Evolutionary conservation across 148 eudicot species (phyloP).

Genomic region (Chenopodium album): DNA sequence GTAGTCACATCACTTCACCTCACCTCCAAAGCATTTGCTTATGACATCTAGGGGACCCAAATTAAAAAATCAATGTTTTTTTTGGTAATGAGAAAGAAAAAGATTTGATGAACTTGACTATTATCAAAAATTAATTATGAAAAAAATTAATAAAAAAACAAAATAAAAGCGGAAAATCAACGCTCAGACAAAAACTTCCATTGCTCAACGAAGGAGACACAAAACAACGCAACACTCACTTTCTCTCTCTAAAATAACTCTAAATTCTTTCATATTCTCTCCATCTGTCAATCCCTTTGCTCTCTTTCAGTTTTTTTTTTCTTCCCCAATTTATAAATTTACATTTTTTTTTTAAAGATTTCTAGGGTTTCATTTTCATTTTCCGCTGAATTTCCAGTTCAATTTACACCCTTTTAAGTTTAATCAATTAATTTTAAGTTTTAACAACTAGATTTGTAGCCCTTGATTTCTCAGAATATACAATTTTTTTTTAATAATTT

Average conservation of each 20-base stretch:
- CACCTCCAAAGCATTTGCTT: too few species aligned
- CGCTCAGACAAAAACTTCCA: conserved; percentile 26
- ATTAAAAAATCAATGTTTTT: not conserved
- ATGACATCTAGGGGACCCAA: too few species aligned
- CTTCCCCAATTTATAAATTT: too few species aligned
- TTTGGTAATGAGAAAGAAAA: not conserved
- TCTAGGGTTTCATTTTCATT: conserved; percentile 30
- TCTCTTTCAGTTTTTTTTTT: not conserved
- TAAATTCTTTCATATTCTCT: not conserved
- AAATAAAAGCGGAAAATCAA: conserved; percentile 31
- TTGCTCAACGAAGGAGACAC: not conserved
- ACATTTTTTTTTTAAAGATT: not conserved
- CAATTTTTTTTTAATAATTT: not conserved
- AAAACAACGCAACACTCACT: not conserved
- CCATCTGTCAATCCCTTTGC: not conserved
- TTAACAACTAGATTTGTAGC: conserved; percentile 3
- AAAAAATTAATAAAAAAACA: not conserved
- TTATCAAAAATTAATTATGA: not conserved
- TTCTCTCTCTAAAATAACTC: not conserved
- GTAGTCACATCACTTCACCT: too few species aligned
- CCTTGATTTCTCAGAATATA: conserved; percentile 15
- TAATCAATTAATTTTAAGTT: not conserved
- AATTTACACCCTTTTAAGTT: not conserved
- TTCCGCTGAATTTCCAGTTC: conserved; percentile 18
- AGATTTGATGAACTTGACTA: not conserved